Base-by-base conservation (phyloP, 345 rosid genomes). In the Salix exigua region DNA sequence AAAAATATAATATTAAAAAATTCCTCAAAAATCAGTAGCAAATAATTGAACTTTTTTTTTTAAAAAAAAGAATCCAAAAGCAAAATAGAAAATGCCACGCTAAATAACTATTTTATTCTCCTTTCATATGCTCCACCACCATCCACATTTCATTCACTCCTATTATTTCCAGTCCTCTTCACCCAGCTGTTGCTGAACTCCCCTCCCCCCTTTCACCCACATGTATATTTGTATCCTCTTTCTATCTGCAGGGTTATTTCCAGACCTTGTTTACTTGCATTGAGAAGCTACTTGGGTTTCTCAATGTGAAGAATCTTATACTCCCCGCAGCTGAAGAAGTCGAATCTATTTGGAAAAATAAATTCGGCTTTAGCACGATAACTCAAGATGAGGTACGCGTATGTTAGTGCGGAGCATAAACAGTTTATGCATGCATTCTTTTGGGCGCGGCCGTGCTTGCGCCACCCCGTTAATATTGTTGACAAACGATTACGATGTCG, bases 311-410 rank as follows among this genome's bases (percentile, higher is more conserved):
- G 84, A 83, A 85, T 62, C 83, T 93, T 0, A 89, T 92, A 70
- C 92, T 96, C 76, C 99, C 98, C 16, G 96, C 98, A 18, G 97
- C 98, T 23, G 93, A 87, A 68, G 96, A 91, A 87, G 98, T 93
- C 0, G 91, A 88, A 80, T 88, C 97, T n/a, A 91, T 96, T 65
- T 96, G 97, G 98, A 93, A 88, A 3, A 88, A 86, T 70, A 92
- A 90, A 81, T 96, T 96, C 62, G 92, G 97, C 16, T 96, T 96
- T 80, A 70, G 70, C 81, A 86, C 81, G 79, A 83, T 93, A 83
- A 76, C 79, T 1, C 79, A 81, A 1, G 93, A 91, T 14, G 96
- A 91, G 93, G 99, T 96, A 31, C 1, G 58, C 16, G 19, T 11
- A 25, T 68, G 28, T 68, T 68, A 5, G 21, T 40, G 21, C 12